Evolutionary conservation across 225 moss, liverwort and hornwort species (phyloP), one percentile per base, ranked within the genome.

Genomic region (Anthoceros angustus): DNA sequence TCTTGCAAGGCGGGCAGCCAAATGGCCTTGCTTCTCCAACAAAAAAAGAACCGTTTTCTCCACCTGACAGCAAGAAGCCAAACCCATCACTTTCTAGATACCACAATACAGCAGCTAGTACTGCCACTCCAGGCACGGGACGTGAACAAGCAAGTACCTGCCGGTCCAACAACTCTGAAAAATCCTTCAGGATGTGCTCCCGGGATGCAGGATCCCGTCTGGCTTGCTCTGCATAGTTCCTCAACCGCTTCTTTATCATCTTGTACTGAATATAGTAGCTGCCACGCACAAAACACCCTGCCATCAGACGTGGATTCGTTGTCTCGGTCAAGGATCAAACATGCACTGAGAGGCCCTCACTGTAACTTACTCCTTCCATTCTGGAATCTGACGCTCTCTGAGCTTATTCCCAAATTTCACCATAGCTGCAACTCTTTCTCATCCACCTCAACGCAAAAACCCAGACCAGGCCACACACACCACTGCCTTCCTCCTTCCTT

Each of bases 181-280:
- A 94, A 42, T 86, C 90, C 71, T 80, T 90, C 21, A 94, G 84
- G 24, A 94, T 73, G 26, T 72, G 73, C 64, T 75, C 82, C 8
- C 86, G 87, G 32, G 83, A 80, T 42, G 80, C 87, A 11, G 68
- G 74, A 21, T 68, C 70, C 62, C 42, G 63, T 43, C 61, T 70
- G 42, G 84, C 68, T 72, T 72, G 73, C 48, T 68, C 64, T 25
- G 72, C 68, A 66, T 79, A 84, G 0, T 63, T 63, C 65, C 71
- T 82, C 67, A 93, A 80, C 63, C 77, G 86, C 71, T 66, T 78
- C 78, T 90, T 94, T 87, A 94, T 87, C 74, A 74, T 40, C 72
- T 86, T 86, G 80, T 94, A 94, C 25, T 86, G 80, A 61, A 90
- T 87, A 76, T 93, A 93, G 67, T 94, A 84, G 18, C 90, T 93